Conservation (phyloP, 73 alveolate species). For the Tetrahymena elliotti region DNA sequence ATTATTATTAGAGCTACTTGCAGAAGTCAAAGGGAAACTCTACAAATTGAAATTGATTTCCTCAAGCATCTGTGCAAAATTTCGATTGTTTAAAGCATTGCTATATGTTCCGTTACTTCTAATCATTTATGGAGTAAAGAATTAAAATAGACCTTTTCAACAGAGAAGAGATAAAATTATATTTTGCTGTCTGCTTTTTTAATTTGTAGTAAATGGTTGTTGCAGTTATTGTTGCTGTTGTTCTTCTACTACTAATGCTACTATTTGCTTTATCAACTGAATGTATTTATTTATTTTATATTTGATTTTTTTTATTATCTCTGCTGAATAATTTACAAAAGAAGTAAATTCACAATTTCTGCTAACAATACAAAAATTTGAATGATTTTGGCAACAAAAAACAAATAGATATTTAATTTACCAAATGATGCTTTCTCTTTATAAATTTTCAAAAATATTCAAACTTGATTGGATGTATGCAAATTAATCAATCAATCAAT, state of each 20-base stretch:
- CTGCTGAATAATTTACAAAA: background rate
- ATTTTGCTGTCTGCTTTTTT: background rate
- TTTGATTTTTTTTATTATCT: background rate
- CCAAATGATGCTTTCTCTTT: background rate
- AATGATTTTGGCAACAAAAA: background rate
- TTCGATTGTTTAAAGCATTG: background rate
- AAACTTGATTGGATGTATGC: background rate
- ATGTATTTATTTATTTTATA: background rate
- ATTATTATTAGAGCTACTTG: background rate
- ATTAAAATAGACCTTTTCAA: background rate
- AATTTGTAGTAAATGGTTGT: background rate
- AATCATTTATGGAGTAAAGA: background rate
- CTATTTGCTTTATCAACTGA: background rate
- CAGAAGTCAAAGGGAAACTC: background rate
- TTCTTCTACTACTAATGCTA: background rate
- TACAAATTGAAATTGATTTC: background rate
- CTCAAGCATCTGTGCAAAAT: background rate
- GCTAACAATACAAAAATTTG: background rate
- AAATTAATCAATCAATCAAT: background rate
- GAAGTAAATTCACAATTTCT: background rate
- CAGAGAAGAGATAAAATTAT: background rate
- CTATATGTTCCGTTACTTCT: background rate
- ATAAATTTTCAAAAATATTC: background rate
- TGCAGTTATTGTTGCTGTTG: background rate
- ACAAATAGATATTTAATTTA: background rate